A percentile compares a stretch with the other conserved stretches of the same genome.
Evolutionary conservation across 2,329 filamentous ascomycete species (phyloP).

Genomic region (Leptoxyphium fumago): DNA sequence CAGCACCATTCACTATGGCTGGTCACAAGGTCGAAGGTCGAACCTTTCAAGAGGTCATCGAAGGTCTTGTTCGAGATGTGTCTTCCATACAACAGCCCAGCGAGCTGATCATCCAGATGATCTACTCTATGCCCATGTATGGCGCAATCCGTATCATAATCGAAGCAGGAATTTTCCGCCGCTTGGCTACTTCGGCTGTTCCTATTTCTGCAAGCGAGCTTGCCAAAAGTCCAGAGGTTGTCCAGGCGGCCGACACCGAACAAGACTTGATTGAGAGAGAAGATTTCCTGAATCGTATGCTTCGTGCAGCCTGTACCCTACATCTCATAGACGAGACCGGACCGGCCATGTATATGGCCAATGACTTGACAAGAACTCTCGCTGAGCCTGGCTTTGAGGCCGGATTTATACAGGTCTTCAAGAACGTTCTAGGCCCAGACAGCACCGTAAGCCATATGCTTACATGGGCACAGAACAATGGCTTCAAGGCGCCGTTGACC

Average conservation of each 20-base stretch:
- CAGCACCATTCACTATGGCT: too few species aligned
- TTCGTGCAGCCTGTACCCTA: slow-evolving; percentile 2
- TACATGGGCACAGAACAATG: background rate
- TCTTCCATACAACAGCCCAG: background rate
- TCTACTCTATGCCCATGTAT: slow-evolving; percentile 1
- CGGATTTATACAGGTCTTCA: slow-evolving; percentile 4
- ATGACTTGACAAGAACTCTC: slow-evolving; percentile 4
- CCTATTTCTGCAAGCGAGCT: background rate
- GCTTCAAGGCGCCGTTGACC: background rate
- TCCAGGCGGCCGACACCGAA: slow-evolving; percentile 1
- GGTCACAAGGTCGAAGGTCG: too few species aligned
- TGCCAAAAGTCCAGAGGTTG: background rate
- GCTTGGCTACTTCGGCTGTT: background rate
- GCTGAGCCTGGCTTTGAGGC: slow-evolving; percentile 3
- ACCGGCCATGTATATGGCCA: slow-evolving; percentile 2
- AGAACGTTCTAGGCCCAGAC: slow-evolving; percentile 2
- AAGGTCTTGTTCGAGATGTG: background rate
- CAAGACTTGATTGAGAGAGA: background rate
- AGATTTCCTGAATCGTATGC: slow-evolving; percentile 5
- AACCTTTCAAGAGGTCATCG: background rate
- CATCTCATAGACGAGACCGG: slow-evolving; percentile 2
- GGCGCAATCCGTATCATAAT: slow-evolving; percentile 1
- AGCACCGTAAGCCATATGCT: slow-evolving; percentile 1
- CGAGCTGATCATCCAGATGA: slow-evolving; percentile 1
- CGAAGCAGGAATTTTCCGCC: slow-evolving; percentile 1